Conservation (phyloP, 2,329 filamentous ascomycete genomes). For the Ceratocystis diversiconidia region DNA sequence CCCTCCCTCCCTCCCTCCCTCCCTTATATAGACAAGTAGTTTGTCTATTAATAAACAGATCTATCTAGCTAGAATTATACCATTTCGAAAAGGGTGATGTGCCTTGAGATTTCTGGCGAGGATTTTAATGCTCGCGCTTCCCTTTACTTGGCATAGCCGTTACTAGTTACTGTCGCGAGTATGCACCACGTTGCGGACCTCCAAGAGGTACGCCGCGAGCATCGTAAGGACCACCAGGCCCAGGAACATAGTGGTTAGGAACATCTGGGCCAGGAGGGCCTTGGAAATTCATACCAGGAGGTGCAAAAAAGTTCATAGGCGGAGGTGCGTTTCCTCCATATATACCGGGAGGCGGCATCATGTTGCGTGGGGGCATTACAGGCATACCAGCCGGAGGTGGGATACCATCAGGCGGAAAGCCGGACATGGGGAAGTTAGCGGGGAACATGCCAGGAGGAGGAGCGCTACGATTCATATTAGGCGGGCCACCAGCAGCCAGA, state of each 20-base stretch:
- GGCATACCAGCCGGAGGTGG: slow-evolving; percentile 34
- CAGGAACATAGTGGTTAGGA: slow-evolving; percentile 4
- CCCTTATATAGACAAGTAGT: background rate
- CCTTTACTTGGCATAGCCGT: too few species aligned
- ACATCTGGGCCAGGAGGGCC: slow-evolving; percentile 35
- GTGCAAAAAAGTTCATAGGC: slow-evolving; percentile 35
- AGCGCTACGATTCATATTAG: slow-evolving; percentile 28
- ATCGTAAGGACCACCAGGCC: slow-evolving; percentile 35
- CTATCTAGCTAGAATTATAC: background rate
- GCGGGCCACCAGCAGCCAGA: slow-evolving; percentile 26
- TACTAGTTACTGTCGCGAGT: slow-evolving; percentile 26
- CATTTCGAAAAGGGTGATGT: too few species aligned
- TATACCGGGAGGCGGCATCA: slow-evolving; percentile 45
- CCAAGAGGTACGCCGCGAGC: slow-evolving; percentile 36
- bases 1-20: too few species aligned
- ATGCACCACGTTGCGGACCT: slow-evolving; percentile 28
- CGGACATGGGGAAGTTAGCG: slow-evolving; percentile 43
- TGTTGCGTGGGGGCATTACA: slow-evolving; percentile 38
- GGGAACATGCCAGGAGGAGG: slow-evolving; percentile 46
- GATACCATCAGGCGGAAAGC: slow-evolving; percentile 18
- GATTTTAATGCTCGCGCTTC: too few species aligned
- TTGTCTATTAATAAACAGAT: background rate
- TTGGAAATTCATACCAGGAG: slow-evolving; percentile 36
- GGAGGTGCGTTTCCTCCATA: slow-evolving; percentile 35
- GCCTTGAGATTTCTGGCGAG: too few species aligned